These are phyloP conservation scores for Cucurbita ficifolia DNA, from an alignment of 306 rosid genomes.

Conservation along the genomic window DNA sequence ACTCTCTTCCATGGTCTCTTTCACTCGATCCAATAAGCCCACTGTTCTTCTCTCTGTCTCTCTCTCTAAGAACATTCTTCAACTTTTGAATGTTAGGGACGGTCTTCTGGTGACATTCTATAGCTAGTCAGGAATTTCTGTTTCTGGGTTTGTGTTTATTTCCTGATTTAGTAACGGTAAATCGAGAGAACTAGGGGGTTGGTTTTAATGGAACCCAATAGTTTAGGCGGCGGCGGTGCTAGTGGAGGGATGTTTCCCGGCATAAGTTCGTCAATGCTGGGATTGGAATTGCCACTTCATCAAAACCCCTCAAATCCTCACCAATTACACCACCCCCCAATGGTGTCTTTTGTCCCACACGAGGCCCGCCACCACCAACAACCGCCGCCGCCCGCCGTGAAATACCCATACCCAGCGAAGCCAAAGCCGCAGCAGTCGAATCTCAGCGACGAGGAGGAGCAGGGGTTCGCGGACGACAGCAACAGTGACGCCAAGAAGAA, in stretches of 20 bases:
- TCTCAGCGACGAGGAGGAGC: constrained; percentile 73
- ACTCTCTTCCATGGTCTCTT: neutral
- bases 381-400: constrained; percentile 25
- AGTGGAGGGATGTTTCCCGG: constrained; percentile 25
- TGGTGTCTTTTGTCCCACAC: constrained; percentile 33
- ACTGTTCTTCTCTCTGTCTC: neutral
- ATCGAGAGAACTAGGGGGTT: neutral
- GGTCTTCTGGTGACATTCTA: neutral
- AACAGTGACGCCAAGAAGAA: constrained; percentile 49
- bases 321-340: constrained; percentile 27
- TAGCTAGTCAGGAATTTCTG: neutral
- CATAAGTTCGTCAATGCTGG: constrained; percentile 40
- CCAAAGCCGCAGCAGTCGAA: constrained; percentile 14
- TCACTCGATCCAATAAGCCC: neutral
- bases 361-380: constrained; percentile 37
- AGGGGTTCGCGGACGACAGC: constrained; percentile 30
- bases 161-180: neutral
- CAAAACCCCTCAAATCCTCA: constrained; percentile 41
- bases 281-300: constrained; percentile 43
- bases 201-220: constrained; percentile 42
- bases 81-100: neutral
- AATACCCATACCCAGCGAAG: constrained; percentile 22
- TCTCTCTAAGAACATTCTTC: neutral
- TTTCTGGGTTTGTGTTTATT: neutral
- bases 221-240: neutral